Evolutionary conservation across 2,329 filamentous ascomycete genomes (phyloP).

Genomic region (Aspergillus ochraceoroseus): DNA sequence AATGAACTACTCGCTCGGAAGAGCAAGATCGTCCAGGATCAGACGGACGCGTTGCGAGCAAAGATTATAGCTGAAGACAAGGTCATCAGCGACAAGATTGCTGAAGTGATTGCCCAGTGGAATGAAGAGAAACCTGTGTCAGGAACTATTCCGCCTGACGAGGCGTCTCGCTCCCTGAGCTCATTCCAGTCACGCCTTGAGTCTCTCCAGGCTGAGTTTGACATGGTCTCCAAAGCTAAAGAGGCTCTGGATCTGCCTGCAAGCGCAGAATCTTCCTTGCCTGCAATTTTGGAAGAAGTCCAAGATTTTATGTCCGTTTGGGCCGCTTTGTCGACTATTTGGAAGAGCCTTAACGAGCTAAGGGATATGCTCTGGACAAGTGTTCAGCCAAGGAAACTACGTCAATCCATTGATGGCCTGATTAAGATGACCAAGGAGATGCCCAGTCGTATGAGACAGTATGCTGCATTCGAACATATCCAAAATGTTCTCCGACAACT

Average conservation of each 20-base stretch:
- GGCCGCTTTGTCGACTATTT: conserved; percentile 91
- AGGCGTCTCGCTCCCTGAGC: conserved; percentile 75
- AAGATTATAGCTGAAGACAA: conserved; percentile 95
- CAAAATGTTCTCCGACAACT: conserved; percentile 84
- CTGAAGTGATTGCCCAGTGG: conserved; percentile 81
- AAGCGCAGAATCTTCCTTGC: conserved; percentile 72
- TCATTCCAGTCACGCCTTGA: conserved; percentile 82
- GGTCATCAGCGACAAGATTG: conserved; percentile 81
- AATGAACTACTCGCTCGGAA: conserved; percentile 90
- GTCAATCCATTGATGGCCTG: conserved; percentile 79
- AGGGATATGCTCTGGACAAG: conserved; percentile 91
- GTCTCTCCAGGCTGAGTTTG: conserved; percentile 76
- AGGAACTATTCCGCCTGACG: conserved; percentile 82
- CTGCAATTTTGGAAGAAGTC: conserved; percentile 87
- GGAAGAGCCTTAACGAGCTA: conserved; percentile 91
- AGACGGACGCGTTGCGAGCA: conserved; percentile 87
- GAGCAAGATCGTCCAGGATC: conserved; percentile 91
- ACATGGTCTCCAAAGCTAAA: conserved; percentile 94
- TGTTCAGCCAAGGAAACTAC: conserved; percentile 88
- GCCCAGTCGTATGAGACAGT: conserved; percentile 98
- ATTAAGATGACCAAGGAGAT: conserved; percentile 99
- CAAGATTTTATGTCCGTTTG: conserved; percentile 99
- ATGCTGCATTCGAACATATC: conserved; percentile 98
- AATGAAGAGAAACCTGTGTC: conserved; percentile 96
- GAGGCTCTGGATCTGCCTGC: conserved; percentile 88